Conservation (phyloP, 352 stramenopile genomes). For the Thraustotheca clavata region DNA sequence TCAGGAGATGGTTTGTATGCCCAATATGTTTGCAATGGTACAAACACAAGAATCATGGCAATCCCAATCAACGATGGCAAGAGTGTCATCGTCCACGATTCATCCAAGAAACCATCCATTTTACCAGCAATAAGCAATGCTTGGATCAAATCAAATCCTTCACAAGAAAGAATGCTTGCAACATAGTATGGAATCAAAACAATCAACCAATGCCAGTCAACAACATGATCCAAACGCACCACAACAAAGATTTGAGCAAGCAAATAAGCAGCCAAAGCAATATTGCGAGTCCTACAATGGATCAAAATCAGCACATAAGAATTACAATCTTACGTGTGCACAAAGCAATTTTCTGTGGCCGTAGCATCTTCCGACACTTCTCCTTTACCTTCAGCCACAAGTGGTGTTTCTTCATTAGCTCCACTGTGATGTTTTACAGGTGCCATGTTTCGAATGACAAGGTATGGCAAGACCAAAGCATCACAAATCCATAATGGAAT, state of each 20-base stretch:
- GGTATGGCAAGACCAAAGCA: slow-evolving; percentile 8
- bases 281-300: slow-evolving; percentile 2
- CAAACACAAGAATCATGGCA: slow-evolving; percentile 2
- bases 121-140: slow-evolving; percentile 10
- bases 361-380: slow-evolving; percentile 5
- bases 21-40: slow-evolving; percentile 4
- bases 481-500: slow-evolving; percentile 16
- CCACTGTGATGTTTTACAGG: not conserved
- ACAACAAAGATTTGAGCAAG: slow-evolving; percentile 7
- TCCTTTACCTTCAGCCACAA: not conserved
- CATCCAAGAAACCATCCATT: slow-evolving; percentile 6
- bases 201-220: slow-evolving; percentile 11
- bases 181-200: slow-evolving; percentile 20
- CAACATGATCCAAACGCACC: not conserved
- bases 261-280: slow-evolving; percentile 7
- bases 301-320: not conserved
- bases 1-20: slow-evolving; percentile 5
- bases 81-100: not conserved
- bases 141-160: slow-evolving; percentile 8
- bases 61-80: slow-evolving; percentile 13
- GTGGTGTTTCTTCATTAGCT: not conserved
- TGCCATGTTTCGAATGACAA: not conserved
- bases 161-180: slow-evolving; percentile 2
- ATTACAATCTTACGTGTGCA: not conserved
- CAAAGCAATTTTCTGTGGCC: slow-evolving; percentile 3